Conservation (phyloP, 192 early-diverging fungal genomes). For the Rhizoclosmatium sp. region DNA sequence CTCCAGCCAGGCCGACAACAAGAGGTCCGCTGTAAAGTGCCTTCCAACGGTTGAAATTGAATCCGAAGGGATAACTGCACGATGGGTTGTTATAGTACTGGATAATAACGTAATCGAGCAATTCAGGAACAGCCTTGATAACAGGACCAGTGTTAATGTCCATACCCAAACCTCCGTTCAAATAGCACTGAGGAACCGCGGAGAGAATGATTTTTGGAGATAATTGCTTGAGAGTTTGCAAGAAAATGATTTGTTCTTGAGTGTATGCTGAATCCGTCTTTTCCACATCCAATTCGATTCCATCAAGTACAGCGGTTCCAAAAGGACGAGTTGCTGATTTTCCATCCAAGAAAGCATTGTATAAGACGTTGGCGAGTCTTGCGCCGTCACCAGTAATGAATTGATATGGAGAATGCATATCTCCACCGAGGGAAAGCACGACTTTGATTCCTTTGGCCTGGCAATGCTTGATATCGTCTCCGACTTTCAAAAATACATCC, state of each 20-base stretch:
- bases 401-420: conserved; percentile 20
- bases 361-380: conserved; percentile 13
- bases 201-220: background rate
- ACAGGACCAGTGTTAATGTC: conserved; percentile 19
- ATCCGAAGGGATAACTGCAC: conserved; percentile 30
- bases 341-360: conserved; percentile 24
- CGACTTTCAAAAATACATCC: conserved; percentile 12
- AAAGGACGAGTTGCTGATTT: conserved; percentile 10
- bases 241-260: background rate
- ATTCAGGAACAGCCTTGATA: conserved; percentile 1
- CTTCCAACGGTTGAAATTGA: conserved; percentile 32
- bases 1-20: conserved; percentile 30
- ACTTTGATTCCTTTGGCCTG: conserved; percentile 32
- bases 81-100: conserved; percentile 38
- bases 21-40: conserved; percentile 5
- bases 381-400: conserved; percentile 26
- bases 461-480: conserved; percentile 22
- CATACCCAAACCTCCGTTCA: conserved; percentile 24
- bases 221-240: conserved; percentile 16
- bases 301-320: conserved; percentile 28
- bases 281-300: conserved; percentile 32
- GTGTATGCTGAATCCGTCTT: conserved; percentile 17
- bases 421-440: conserved; percentile 33
- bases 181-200: conserved; percentile 32
- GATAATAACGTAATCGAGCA: conserved; percentile 30